Conservation (phyloP, 2,329 filamentous ascomycete species). For the Sarocladium strictum region DNA sequence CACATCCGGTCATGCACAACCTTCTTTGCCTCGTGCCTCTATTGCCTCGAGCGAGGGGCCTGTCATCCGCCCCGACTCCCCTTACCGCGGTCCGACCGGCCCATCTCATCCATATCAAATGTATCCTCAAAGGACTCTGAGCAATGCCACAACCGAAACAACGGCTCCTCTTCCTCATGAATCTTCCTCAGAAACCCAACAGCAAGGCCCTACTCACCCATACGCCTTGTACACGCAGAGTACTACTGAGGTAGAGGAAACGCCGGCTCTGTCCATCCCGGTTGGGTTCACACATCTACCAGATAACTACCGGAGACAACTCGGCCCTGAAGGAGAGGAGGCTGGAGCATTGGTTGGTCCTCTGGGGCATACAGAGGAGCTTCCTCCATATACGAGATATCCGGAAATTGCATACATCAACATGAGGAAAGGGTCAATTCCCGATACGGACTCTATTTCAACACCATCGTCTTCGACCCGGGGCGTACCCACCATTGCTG, state of each 20-base stretch:
- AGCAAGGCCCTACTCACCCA: slow-evolving; percentile 72
- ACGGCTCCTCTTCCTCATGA: neutral
- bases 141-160: slow-evolving; percentile 32
- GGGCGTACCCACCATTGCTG: slow-evolving; percentile 18
- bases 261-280: slow-evolving; percentile 41
- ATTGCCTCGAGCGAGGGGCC: slow-evolving; percentile 28
- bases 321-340: slow-evolving; percentile 79
- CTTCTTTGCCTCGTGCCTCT: neutral
- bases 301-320: slow-evolving; percentile 62
- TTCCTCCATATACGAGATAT: slow-evolving; percentile 88
- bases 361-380: slow-evolving; percentile 82
- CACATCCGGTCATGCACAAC: slow-evolving; percentile 14
- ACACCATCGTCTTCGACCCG: slow-evolving; percentile 8
- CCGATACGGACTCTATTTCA: slow-evolving; percentile 5
- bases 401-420: slow-evolving; percentile 64
- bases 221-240: slow-evolving; percentile 84
- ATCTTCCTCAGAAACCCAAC: slow-evolving; percentile 44
- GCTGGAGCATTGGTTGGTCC: slow-evolving; percentile 80
- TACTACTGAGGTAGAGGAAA: slow-evolving; percentile 49
- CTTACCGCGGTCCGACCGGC: slow-evolving; percentile 59
- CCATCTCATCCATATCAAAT: slow-evolving; percentile 82
- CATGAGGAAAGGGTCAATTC: slow-evolving; percentile 40
- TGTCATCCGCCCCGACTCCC: slow-evolving; percentile 47
- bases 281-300: slow-evolving; percentile 69
- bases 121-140: slow-evolving; percentile 70